Conservation (phyloP, 768 basidiomycete species). For the Paxillus ammoniavirescens region DNA sequence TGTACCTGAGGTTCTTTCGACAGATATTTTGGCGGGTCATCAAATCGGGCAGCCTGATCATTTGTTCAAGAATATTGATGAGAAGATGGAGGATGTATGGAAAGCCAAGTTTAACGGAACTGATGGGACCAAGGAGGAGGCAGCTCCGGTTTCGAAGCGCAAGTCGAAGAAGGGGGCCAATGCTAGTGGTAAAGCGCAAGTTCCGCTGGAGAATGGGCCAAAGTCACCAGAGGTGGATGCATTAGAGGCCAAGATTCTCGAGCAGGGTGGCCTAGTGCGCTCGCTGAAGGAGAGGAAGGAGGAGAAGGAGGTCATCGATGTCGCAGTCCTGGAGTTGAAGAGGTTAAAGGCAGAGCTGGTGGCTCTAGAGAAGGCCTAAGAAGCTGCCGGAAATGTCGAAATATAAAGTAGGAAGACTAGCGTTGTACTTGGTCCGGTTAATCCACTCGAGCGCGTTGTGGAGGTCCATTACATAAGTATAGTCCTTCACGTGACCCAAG, state of each 20-base stretch:
- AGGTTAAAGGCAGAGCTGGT: constrained; percentile 58
- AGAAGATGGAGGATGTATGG: constrained; percentile 84
- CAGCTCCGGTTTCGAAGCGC: constrained; percentile 43
- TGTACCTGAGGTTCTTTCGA: constrained; percentile 68
- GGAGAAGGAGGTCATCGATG: constrained; percentile 43
- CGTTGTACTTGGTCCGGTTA: not conserved
- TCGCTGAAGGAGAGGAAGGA: constrained; percentile 52
- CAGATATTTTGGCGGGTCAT: constrained; percentile 88
- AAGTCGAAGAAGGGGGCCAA: constrained; percentile 56
- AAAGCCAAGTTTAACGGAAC: constrained; percentile 75
- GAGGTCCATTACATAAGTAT: no score
- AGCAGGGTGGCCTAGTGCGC: constrained; percentile 75
- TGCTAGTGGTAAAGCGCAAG: constrained; percentile 45
- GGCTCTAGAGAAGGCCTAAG: constrained; percentile 14
- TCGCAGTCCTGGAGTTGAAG: constrained; percentile 63
- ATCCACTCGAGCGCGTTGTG: not conserved
- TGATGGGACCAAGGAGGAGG: constrained; percentile 41
- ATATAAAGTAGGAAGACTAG: not conserved
- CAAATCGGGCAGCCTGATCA: constrained; percentile 82
- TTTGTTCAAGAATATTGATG: constrained; percentile 92
- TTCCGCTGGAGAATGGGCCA: constrained; percentile 43
- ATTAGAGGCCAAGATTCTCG: constrained; percentile 70
- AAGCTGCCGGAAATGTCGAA: not conserved
- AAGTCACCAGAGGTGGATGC: constrained; percentile 73
- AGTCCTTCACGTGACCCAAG: not conserved